Conservation (phyloP, 2,329 filamentous ascomycete species). For the Didymosphaeria variabile region DNA sequence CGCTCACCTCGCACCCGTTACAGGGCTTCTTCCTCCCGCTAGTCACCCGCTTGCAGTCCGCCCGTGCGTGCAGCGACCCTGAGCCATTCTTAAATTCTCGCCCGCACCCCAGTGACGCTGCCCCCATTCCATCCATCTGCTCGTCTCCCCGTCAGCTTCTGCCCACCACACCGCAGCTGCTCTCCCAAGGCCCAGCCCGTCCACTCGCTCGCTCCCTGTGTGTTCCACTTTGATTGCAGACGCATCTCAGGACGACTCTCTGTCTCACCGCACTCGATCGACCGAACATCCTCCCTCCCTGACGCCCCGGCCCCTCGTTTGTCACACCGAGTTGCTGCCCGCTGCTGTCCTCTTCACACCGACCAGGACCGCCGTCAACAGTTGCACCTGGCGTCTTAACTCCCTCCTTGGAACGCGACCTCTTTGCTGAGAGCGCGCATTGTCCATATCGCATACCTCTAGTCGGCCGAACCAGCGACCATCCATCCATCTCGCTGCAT, state of each 20-base stretch:
- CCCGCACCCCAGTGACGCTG: slow-evolving; percentile 8
- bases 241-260: not conserved
- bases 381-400: not conserved
- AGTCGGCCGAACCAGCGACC: not conserved
- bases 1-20: not conserved
- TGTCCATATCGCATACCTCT: not conserved
- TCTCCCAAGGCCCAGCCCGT: slow-evolving; percentile 1
- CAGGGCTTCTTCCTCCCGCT: not conserved
- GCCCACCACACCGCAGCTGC: slow-evolving; percentile 11
- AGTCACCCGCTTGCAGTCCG: slow-evolving; percentile 22
- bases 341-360: not conserved
- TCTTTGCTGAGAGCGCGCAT: slow-evolving; percentile 13
- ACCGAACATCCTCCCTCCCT: slow-evolving; percentile 1
- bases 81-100: slow-evolving; percentile 32
- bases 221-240: not conserved
- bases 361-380: not conserved
- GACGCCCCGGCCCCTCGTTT: slow-evolving; percentile 7
- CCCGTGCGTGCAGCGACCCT: slow-evolving; percentile 25
- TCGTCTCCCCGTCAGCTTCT: slow-evolving; percentile 1
- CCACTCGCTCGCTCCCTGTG: slow-evolving; percentile 11
- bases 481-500: not conserved
- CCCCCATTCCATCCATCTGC: slow-evolving; percentile 6
- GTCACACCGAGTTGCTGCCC: not conserved
- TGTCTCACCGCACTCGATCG: not conserved
- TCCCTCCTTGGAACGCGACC: not conserved